Conservation (phyloP, 306 rosid species). For the Cyclanthera cordifolia region DNA sequence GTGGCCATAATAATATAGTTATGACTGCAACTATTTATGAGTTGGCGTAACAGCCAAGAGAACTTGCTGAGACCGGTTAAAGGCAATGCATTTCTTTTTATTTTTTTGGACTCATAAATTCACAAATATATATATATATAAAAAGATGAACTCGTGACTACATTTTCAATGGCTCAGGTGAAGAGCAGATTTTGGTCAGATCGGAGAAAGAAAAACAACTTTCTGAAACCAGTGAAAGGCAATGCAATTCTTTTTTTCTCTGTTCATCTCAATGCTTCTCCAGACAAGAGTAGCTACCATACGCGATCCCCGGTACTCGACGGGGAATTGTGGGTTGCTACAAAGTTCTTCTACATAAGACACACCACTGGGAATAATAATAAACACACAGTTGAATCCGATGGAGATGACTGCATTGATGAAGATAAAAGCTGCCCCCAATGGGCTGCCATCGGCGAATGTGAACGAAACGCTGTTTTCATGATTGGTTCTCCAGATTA, state of each 20-base stretch:
- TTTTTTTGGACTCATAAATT: too few species aligned
- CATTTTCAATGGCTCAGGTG: constrained; percentile 28
- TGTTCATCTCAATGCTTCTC: constrained; percentile 37
- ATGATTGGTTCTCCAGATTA: constrained; percentile 90
- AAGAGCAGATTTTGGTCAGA: constrained; percentile 30
- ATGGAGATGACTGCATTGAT: constrained; percentile 38
- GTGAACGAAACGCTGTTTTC: constrained; percentile 61
- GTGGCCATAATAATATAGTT: background rate
- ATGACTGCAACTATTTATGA: too few species aligned
- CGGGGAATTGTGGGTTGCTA: constrained; percentile 64
- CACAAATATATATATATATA: too few species aligned
- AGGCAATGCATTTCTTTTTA: too few species aligned
- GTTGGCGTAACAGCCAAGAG: too few species aligned
- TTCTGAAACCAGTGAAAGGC: constrained; percentile 58
- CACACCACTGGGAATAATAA: constrained; percentile 13
- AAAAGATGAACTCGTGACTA: background rate
- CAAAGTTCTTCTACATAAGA: constrained; percentile 43
- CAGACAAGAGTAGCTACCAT: constrained; percentile 51
- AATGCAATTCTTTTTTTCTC: constrained; percentile 67
- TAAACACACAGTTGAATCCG: constrained; percentile 21
- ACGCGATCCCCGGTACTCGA: constrained; percentile 59
- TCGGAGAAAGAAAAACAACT: constrained; percentile 26
- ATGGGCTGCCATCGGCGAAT: constrained; percentile 79
- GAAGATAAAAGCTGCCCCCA: constrained; percentile 43
- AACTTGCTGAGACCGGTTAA: too few species aligned